Percentiles rank a stretch among this genome's conserved stretches.
Conservation (phyloP, 148 eudicot species). For the Dysphania ambrosioides region DNA sequence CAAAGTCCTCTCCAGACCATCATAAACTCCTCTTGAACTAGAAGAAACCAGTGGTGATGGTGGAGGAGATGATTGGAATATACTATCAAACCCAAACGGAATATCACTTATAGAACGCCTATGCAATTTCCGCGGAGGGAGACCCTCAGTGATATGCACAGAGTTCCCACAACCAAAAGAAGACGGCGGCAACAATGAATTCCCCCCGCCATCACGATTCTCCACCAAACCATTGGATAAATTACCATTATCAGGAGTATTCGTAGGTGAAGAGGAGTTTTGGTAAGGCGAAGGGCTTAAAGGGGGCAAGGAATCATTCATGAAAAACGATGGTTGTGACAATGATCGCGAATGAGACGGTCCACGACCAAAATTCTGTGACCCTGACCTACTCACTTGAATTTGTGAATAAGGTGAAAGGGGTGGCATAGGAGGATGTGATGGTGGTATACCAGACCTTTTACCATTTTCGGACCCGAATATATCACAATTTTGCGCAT, state of each 20-base stretch:
- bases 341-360: slow-evolving; percentile 70
- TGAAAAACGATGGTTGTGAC: slow-evolving; percentile 71
- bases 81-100: slow-evolving; percentile 64
- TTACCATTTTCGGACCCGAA: slow-evolving; percentile 38
- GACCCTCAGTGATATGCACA: slow-evolving; percentile 50
- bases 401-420: slow-evolving; percentile 81
- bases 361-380: slow-evolving; percentile 54
- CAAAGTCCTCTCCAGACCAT: slow-evolving; percentile 32
- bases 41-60: slow-evolving; percentile 29
- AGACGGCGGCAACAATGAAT: slow-evolving; percentile 38
- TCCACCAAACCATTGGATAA: slow-evolving; percentile 51
- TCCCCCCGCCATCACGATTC: slow-evolving; percentile 37
- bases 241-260: slow-evolving; percentile 26
- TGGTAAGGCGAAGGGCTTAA: slow-evolving; percentile 69
- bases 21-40: slow-evolving; percentile 27
- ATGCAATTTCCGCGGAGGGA: slow-evolving; percentile 86
- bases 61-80: slow-evolving; percentile 56
- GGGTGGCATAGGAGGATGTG: slow-evolving; percentile 80
- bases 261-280: slow-evolving; percentile 33
- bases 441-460: slow-evolving; percentile 78
- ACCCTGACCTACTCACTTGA: slow-evolving; percentile 38
- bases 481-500: slow-evolving; percentile 49
- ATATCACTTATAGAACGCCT: slow-evolving; percentile 87
- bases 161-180: slow-evolving; percentile 35
- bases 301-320: slow-evolving; percentile 85